phyloP scores from a whole-genome alignment of 768 basidiomycete species.

The Clathrus columnatus region DNA sequence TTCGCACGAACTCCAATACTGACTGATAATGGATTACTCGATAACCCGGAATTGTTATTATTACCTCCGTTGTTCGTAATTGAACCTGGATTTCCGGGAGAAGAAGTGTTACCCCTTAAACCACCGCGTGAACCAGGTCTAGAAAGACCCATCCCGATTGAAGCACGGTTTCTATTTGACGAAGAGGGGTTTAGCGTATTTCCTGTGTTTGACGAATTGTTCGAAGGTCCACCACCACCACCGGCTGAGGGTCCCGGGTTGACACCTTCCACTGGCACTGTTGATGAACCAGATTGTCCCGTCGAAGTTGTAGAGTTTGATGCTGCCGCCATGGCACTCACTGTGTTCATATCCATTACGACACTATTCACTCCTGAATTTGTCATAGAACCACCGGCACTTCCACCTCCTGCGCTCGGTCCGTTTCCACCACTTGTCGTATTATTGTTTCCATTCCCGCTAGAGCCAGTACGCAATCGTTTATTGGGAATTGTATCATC shows the following conservation, averaged over 20 bases:
- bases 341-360: background rate
- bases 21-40: too few species aligned
- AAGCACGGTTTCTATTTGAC: background rate
- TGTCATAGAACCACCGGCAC: too few species aligned
- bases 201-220: too few species aligned
- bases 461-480: background rate
- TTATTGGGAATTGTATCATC: background rate
- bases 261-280: too few species aligned
- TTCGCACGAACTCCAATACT: background rate
- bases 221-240: background rate
- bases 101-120: background rate
- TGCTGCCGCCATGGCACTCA: background rate
- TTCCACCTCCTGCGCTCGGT: background rate
- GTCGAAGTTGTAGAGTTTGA: background rate
- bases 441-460: background rate
- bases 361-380: background rate
- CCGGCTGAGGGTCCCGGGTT: too few species aligned
- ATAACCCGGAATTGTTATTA: background rate
- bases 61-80: background rate
- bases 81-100: background rate
- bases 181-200: too few species aligned
- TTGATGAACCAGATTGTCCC: background rate
- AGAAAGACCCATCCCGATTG: background rate
- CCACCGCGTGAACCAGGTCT: background rate
- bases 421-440: background rate